Evolutionary conservation across 176 grass and related monocot species (phyloP), one percentile per base, ranked within the genome.

Genomic region (Phragmites australis): DNA sequence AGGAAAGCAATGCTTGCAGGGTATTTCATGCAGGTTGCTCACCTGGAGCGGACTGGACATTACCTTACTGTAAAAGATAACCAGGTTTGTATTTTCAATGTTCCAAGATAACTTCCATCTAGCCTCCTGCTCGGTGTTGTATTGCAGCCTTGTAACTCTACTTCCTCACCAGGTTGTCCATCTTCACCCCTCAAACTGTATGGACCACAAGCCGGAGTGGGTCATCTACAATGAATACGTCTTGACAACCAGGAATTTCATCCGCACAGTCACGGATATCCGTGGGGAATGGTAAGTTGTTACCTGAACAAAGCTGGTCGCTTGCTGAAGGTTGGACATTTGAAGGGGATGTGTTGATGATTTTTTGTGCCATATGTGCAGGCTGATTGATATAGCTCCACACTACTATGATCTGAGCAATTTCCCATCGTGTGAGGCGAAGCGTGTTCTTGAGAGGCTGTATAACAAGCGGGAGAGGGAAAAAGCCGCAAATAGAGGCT

Each of bases 1-100:
- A 88, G 90, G 46, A 99, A 96, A 75, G 82, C 93, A 14, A 32
- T 99, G 88, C 90, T 99, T 82, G 30, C 97, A 8, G 97, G 97
- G 42, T 93, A 99, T 32, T 99, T 99, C 78, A 99, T 99, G 97
- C 97, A 99, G 88, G 93, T 99, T 52, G 97, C 97, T 80, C 93
- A 96, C 75, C 80, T 95, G 66, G 97, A 99, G 72, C 84, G 93
- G 41, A 93, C 90, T 65, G 97, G 97, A 9, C 93, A 99, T 82
- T 96, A 96, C 66, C 56, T 99, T 37, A 96, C 97, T 46, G 93
- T 96, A 21, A 99, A 99, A 84, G 97, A 99, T 72, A 93, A 99
- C 53, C 97, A 96, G 97, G 97, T 96, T 66, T n/a, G 41, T 84
- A 48, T 70, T 72, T 73, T 74, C 25, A 15, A 42, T 21, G 48